Percentiles rank a stretch among this genome's conserved stretches.
Evolutionary conservation across 2,329 filamentous ascomycete species (phyloP).

Genomic region (Xylariaceae sp.): DNA sequence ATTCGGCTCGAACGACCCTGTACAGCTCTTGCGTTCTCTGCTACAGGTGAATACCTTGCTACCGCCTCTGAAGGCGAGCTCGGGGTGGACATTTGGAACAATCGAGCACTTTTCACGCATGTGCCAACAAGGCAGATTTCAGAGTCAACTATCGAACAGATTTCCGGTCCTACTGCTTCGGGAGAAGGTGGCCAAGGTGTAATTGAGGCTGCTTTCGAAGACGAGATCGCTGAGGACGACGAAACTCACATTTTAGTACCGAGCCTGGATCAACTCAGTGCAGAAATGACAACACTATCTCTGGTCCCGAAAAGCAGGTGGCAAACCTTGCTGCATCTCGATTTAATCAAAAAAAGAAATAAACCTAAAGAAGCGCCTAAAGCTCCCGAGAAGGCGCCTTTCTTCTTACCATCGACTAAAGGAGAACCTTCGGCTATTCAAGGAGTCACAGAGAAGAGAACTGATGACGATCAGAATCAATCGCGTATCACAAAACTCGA

Average conservation of each 20-base stretch:
- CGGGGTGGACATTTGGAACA: conserved; percentile 95
- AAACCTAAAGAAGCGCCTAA: conserved; percentile 92
- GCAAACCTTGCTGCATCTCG: conserved; percentile 91
- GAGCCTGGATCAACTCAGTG: conserved; percentile 71
- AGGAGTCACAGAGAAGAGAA: conserved; percentile 26
- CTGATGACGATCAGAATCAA: conserved; percentile 30
- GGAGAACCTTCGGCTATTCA: conserved; percentile 25
- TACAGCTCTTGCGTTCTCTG: conserved; percentile 82
- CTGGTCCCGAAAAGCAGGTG: conserved; percentile 86
- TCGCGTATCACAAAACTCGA: conserved; percentile 71
- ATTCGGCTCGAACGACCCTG: conserved; percentile 78
- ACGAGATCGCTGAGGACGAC: conserved; percentile 45
- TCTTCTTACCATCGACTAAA: conserved; percentile 77
- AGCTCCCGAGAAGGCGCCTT: conserved; percentile 88
- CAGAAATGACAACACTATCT: conserved; percentile 83
- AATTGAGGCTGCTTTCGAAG: conserved; percentile 72
- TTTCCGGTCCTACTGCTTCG: conserved; percentile 70
- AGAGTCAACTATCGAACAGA: conserved; percentile 66
- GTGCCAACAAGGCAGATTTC: conserved; percentile 82
- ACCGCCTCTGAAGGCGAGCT: conserved; percentile 79
- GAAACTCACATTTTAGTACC: conserved; percentile 55
- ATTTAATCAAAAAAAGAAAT: conserved; percentile 89
- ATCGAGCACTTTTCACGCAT: conserved; percentile 85
- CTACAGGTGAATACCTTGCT: conserved; percentile 90
- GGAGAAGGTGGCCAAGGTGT: conserved; percentile 77